Evolutionary conservation across 352 stramenopile species (phyloP).

Genomic region (Phytophthora ramorum): DNA sequence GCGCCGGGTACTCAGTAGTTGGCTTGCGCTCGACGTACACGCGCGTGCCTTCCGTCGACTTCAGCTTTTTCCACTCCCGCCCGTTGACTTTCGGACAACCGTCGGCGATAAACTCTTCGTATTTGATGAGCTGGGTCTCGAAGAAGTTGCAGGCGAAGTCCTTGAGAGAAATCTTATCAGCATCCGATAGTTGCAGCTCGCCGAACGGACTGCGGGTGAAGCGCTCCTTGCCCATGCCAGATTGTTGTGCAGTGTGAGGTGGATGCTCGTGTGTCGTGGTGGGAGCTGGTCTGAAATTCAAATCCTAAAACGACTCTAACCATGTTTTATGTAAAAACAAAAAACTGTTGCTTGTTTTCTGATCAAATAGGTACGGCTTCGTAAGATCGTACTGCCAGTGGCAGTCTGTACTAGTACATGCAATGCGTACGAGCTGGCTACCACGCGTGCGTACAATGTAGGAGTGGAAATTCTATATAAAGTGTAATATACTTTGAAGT

Average conservation of each 20-base stretch:
- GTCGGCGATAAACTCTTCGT: conserved; percentile 40
- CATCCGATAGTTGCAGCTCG: conserved; percentile 15
- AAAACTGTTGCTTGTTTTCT: no score
- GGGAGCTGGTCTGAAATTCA: neutral
- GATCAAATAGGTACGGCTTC: no score
- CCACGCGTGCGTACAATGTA: no score
- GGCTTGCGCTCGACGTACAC: conserved; percentile 38
- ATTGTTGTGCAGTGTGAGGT: neutral
- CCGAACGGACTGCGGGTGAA: conserved; percentile 32
- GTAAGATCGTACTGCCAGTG: no score
- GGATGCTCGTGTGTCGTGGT: no score
- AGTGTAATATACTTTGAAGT: no score
- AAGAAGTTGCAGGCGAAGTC: conserved; percentile 32
- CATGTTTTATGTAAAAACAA: no score
- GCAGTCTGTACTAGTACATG: no score
- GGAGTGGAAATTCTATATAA: no score
- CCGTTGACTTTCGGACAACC: conserved; percentile 36
- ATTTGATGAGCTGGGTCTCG: conserved; percentile 38
- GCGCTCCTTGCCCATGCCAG: conserved; percentile 26
- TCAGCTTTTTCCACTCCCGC: conserved; percentile 37
- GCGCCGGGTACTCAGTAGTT: conserved; percentile 17
- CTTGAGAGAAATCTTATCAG: conserved; percentile 23
- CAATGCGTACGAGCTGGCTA: no score
- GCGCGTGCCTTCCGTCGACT: conserved; percentile 32
- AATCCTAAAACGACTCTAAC: neutral